Base-by-base conservation (phyloP, 2,329 filamentous ascomycete genomes). In the Ascochyta koolunga region DNA sequence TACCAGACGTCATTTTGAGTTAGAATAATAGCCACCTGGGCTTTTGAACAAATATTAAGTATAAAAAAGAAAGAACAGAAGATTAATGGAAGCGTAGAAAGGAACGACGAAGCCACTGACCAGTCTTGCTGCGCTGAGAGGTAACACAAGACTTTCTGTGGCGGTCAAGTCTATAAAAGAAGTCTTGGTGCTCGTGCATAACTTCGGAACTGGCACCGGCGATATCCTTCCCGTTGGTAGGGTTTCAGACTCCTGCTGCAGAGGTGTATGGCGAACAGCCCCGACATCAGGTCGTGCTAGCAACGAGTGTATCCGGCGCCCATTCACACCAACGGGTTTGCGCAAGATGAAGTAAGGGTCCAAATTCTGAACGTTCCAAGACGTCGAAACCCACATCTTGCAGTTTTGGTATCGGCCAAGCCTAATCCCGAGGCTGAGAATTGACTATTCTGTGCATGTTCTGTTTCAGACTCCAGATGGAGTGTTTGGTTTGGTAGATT, bases 1-100 rank as follows among this genome's bases (percentile, higher is more conserved):
- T 73, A 59, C 69, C 66, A 63, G 69, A 73, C 69, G 67, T 71
- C 70, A 72, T 73, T 38, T 59, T 65, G 62, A 57, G 53, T 59
- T 48, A 39, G 18, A 52, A 55, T 21, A 50, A 59, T 54, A 66
- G 67, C 70, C 70, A 64, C 70, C 70, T 63, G 70, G 70, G 70
- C 68, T 64, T 62, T 29, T 59, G 21, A 46, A 56, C 16, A 51
- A 64, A 37, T 42, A 67, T 65, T 66, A 66, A 41, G 53, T 65
- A 59, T 47, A 61, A 59, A 49, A 64, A 62, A 58, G 39, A 37
- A 61, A 41, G 36, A 49, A 67, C 50, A 48, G 35, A 45, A 56
- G 58, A 60, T 55, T 64, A 64, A 53, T 58, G 59, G 40, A 27
- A 56, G 62, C 45, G 58, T 62, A 53, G 38, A 49, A 71, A 70